Evolutionary conservation across 345 rosid genomes (phyloP).

Genomic region (Eucalyptus lansdowneana): DNA sequence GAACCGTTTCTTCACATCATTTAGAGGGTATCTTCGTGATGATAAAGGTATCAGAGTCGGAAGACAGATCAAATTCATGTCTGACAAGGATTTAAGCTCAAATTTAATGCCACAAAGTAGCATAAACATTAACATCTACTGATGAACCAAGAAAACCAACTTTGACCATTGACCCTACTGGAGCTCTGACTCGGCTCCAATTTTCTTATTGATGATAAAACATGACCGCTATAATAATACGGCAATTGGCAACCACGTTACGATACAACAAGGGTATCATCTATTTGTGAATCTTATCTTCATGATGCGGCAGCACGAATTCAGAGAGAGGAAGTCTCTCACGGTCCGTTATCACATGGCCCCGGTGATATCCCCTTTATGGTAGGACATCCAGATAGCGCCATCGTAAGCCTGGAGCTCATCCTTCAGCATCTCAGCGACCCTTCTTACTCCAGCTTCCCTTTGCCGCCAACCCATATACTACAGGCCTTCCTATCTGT

Average conservation of each 20-base stretch:
- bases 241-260: no score
- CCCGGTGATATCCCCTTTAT: constrained; percentile 41
- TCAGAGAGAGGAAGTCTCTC: constrained; percentile 41
- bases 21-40: not conserved
- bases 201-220: not conserved
- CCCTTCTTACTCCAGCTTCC: constrained; percentile 45
- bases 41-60: not conserved
- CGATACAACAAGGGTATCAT: not conserved
- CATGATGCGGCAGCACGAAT: not conserved
- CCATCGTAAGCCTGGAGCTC: constrained; percentile 77
- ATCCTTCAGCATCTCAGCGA: constrained; percentile 57
- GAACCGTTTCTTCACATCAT: not conserved
- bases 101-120: not conserved
- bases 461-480: constrained; percentile 63
- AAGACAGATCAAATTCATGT: not conserved
- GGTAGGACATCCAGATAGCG: constrained; percentile 68
- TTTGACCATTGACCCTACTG: not conserved
- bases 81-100: not conserved
- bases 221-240: not conserved
- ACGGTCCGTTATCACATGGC: constrained; percentile 31
- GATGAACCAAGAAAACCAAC: not conserved
- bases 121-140: not conserved
- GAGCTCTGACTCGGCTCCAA: not conserved
- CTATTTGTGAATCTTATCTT: not conserved
- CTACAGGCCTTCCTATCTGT: constrained; percentile 86